These are phyloP conservation scores for Metroxylon sagu DNA, from an alignment of 176 grass and related monocot genomes.

Conservation along the genomic window DNA sequence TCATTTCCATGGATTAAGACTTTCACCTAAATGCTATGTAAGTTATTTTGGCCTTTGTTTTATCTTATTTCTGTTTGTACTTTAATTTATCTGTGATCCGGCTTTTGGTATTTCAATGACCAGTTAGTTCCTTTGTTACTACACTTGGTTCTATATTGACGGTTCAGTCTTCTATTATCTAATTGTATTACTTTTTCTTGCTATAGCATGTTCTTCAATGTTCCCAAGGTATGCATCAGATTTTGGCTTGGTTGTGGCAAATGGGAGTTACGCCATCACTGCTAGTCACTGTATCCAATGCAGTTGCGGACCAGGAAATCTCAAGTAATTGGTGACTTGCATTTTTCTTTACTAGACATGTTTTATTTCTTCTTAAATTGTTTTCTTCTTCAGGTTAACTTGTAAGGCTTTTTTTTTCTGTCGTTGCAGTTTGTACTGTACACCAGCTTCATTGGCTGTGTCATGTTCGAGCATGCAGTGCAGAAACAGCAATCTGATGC, in stretches of 20 bases:
- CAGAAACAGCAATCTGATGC: constrained; percentile 59
- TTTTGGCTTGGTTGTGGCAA: constrained; percentile 77
- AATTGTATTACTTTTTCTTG: not conserved
- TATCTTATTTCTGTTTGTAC: too few species aligned
- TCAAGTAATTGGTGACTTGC: constrained; percentile 39
- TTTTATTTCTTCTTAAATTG: constrained; percentile 7
- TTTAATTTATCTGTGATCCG: too few species aligned
- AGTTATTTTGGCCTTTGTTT: too few species aligned
- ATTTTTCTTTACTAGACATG: not conserved
- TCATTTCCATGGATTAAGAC: too few species aligned
- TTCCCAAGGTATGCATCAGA: constrained; percentile 63
- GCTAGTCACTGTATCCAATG: constrained; percentile 79
- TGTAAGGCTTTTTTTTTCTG: not conserved
- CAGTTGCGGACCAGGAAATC: constrained; percentile 77
- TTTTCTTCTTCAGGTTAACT: not conserved
- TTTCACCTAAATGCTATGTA: too few species aligned
- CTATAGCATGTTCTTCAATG: constrained; percentile 68
- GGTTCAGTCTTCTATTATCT: too few species aligned
- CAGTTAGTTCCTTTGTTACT: too few species aligned
- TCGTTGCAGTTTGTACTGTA: constrained; percentile 68
- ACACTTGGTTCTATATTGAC: too few species aligned
- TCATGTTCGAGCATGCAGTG: constrained; percentile 92
- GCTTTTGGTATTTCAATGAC: too few species aligned
- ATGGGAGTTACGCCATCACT: constrained; percentile 69
- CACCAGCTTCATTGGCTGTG: constrained; percentile 48